These are phyloP conservation scores for Fusarium praegraminearum DNA, from an alignment of 2,329 filamentous ascomycete species.

Conservation along the genomic window DNA sequence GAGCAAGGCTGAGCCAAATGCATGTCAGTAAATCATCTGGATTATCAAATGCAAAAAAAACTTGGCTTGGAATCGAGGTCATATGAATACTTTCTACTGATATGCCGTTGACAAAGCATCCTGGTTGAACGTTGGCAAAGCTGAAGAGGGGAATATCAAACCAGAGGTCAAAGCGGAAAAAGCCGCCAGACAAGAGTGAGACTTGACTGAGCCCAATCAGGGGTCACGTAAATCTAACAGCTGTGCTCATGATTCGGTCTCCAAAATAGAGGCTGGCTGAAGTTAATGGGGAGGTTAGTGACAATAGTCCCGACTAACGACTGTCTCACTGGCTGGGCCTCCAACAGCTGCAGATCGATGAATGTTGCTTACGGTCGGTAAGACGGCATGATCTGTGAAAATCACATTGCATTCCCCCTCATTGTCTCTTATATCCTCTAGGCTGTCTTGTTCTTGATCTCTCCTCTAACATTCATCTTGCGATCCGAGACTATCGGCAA, in stretches of 20 bases:
- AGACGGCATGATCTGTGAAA: not conserved
- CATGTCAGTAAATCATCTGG: not conserved
- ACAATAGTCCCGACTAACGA: slow-evolving; percentile 12
- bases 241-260: not conserved
- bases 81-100: not conserved
- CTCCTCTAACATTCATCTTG: not conserved
- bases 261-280: slow-evolving; percentile 15
- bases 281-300: slow-evolving; percentile 1
- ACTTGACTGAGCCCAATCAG: not conserved
- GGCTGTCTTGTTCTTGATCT: not conserved
- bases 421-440: not conserved
- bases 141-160: not conserved
- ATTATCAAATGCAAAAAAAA: not conserved
- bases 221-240: not conserved
- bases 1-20: not conserved
- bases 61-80: too few species aligned
- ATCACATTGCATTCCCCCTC: not conserved
- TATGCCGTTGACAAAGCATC: not conserved
- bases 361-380: not conserved
- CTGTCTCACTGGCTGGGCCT: slow-evolving; percentile 6
- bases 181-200: slow-evolving; percentile 7
- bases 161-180: slow-evolving; percentile 12
- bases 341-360: not conserved
- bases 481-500: not conserved
- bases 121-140: not conserved